These are phyloP conservation scores for Stenogyne calaminthoides DNA, from an alignment of 305 asterid species.

Conservation along the genomic window DNA sequence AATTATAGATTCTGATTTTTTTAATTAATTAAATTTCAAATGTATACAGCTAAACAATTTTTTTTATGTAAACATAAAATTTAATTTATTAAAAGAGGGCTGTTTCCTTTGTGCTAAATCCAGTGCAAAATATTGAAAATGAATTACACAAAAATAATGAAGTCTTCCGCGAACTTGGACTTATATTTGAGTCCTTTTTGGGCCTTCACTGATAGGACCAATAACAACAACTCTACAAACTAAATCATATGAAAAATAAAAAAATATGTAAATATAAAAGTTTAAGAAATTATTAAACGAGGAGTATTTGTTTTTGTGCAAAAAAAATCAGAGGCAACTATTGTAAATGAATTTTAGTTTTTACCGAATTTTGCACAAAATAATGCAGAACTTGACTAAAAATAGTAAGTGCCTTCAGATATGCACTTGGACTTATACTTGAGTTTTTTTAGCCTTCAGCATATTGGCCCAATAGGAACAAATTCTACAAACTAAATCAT, in stretches of 20 bases:
- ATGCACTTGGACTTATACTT: too few relatives aligned
- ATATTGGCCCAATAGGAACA: too few relatives aligned
- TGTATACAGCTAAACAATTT: too few relatives aligned
- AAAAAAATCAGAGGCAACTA: not conserved
- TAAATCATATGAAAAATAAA: not conserved
- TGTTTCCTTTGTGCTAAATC: not conserved
- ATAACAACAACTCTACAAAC: not conserved
- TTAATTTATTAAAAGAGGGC: not conserved
- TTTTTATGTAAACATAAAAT: not conserved
- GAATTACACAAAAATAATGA: not conserved
- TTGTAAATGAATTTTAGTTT: not conserved
- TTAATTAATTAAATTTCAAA: too few relatives aligned
- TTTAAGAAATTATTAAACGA: not conserved
- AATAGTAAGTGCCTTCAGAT: too few relatives aligned
- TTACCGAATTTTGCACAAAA: too few relatives aligned
- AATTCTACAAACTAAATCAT: too few relatives aligned
- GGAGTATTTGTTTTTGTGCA: not conserved
- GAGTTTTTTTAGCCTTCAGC: too few relatives aligned
- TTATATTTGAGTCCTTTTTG: not conserved
- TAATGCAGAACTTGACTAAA: too few relatives aligned
- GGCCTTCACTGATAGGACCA: not conserved
- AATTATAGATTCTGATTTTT: not conserved
- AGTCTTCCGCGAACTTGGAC: not conserved
- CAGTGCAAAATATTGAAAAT: too few relatives aligned
- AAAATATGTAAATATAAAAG: too few relatives aligned